Evolutionary conservation across 306 rosid species (phyloP), one percentile per base, ranked within the genome.

Genomic region (Lupinus albus): DNA sequence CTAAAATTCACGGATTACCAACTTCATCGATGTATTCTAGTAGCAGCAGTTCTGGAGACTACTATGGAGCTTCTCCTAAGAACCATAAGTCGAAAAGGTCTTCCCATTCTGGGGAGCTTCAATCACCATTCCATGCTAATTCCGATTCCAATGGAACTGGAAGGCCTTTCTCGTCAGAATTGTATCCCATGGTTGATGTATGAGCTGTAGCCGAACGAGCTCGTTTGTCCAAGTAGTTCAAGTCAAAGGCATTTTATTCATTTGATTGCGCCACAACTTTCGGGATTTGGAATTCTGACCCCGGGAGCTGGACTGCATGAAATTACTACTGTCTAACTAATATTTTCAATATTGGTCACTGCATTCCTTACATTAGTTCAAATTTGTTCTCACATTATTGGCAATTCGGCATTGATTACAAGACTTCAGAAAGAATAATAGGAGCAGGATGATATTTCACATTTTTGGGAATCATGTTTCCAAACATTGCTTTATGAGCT

Each of bases 21-120:
- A 59, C 88, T 36, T 84, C 96, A n/a, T 79, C 96, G 0, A 54
- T 90, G 79, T 90, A 90, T 64, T 78, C 97, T 11, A 13, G 87
- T 36, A 79, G 89, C 78, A 81, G 84, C 78, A 81, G 84, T 77
- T 86, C 85, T 44, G 65, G 76, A 57, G 96, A 83, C 67, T 83
- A 81, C 7, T 86, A 82, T 75, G 77, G 77, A 55, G 84, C 85
- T 41, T 90, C 97, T 69, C 96, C 99, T 2, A 85, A 85, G 83
- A 79, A 83, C 74, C 71, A 76, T 0, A 90, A 70, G 81, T 80
- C 96, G 7, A 82, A 88, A 62, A 90, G 87, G 73, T 80, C 94
- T 16, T 88, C 99, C 20, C 96, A 90, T 81, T 90, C 96, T 0
- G 99, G 95, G 79, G 99, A 93, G 73, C 86, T 86, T 50, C 85